Evolutionary conservation across 768 basidiomycete species (phyloP), one percentile per base, ranked within the genome.

Genomic region (Butyriboletus loyo): DNA sequence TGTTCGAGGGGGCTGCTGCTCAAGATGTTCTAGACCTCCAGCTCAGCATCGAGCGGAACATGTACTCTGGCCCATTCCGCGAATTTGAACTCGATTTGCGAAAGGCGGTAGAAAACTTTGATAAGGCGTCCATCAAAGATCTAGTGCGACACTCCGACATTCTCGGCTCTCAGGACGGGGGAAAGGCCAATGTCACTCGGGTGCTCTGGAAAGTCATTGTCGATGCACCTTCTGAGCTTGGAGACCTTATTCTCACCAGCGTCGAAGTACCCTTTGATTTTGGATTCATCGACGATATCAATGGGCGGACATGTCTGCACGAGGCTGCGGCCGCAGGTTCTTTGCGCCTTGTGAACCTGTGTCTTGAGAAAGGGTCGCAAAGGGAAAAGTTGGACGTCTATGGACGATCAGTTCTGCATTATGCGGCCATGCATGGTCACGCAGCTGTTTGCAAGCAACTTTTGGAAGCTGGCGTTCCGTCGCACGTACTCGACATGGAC

Each of bases 381-480:
- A 78, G 84, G 46, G 82, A 85, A 61, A 88, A 83, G 58, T 74
- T 81, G 21, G 97, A 99, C 64, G 84, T 86, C 1, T 99, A 98
- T 70, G 94, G 92, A 28, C 89, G 97, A 4, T 88, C 91, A 7
- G 87, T 95, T 4, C 77, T 99, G 38, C 96, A 98, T 73, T 99
- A 99, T 72, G 92, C 93, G 15, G 88, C 92, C 21, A 93, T 98
- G 85, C 86, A 93, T 64, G 94, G 94, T 1, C 88, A 95, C 66
- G 77, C 84, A 8, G 70, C 67, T 22, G 81, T 96, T 52, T 93
- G 91, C 69, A 81, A 77, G 44, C 84, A 77, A 59, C 81, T 99
- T 32, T 72, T 99, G 54, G 78, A 85, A 54, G 84, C 83, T 17
- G 73, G 78, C 31, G 75, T 89, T 10, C 78, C 85, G 11, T 79